Evolutionary conservation across 78 protist species (phyloP).

Genomic region (Anaeramoeba flamelloides): DNA sequence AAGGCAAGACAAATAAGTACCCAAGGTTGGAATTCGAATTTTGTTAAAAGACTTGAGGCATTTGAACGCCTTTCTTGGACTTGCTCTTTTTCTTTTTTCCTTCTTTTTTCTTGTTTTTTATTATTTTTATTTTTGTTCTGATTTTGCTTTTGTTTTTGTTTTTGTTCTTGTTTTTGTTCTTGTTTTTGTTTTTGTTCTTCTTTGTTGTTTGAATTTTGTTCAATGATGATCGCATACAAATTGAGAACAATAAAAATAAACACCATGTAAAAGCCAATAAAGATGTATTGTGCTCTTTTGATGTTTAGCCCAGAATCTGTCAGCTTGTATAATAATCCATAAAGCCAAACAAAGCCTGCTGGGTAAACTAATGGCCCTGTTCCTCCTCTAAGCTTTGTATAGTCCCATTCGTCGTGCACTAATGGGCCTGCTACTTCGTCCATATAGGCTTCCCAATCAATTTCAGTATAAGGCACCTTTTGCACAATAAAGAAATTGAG

Average conservation of each 20-base stretch:
- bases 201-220: too few species aligned
- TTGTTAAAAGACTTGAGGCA: too few species aligned
- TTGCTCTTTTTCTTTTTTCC: too few species aligned
- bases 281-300: conserved; percentile 34
- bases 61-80: too few species aligned
- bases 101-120: too few species aligned
- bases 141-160: too few species aligned
- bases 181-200: too few species aligned
- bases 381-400: conserved; percentile 20
- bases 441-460: conserved; percentile 72
- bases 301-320: conserved; percentile 40
- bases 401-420: conserved; percentile 38
- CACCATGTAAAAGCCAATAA: conserved; percentile 21
- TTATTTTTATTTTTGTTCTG: too few species aligned
- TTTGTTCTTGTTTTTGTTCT: too few species aligned
- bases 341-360: conserved; percentile 42
- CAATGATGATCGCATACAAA: too few species aligned
- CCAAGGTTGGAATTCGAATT: conserved; percentile 38
- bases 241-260: too few species aligned
- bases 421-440: conserved; percentile 46
- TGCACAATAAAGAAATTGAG: background rate
- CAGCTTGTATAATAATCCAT: conserved; percentile 10
- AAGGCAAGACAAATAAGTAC: conserved; percentile 21
- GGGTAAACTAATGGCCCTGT: conserved; percentile 76
- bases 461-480: conserved; percentile 37